These are phyloP conservation scores for Torulaspora maleeae DNA, from an alignment of 805 yeast species.

Conservation along the genomic window DNA sequence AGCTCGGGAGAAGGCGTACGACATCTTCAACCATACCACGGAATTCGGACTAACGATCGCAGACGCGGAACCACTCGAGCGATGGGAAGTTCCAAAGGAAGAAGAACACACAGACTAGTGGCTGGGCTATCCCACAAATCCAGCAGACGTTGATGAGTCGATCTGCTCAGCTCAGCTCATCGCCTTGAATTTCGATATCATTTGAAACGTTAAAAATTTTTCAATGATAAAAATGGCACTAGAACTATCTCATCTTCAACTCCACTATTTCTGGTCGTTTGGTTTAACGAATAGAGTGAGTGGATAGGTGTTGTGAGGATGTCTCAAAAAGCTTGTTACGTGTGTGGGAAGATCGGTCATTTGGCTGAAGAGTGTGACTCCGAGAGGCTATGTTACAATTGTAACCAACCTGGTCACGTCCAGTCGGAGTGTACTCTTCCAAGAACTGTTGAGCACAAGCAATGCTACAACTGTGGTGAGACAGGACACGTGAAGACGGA, in stretches of 20 bases:
- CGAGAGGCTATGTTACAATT: slow-evolving; percentile 88
- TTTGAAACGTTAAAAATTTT: slow-evolving; percentile 4
- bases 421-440: slow-evolving; percentile 86
- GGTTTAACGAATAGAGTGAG: background rate
- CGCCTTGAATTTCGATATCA: background rate
- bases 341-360: slow-evolving; percentile 90
- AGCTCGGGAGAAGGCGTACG: slow-evolving; percentile 43
- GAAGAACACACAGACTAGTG: slow-evolving; percentile 9
- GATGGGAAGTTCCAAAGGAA: slow-evolving; percentile 24
- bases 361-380: slow-evolving; percentile 85
- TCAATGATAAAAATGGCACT: slow-evolving; percentile 1
- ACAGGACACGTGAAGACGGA: slow-evolving; percentile 85
- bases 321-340: slow-evolving; percentile 77
- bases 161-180: background rate
- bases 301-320: slow-evolving; percentile 13
- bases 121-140: slow-evolving; percentile 1
- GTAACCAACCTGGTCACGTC: slow-evolving; percentile 86
- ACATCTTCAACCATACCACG: slow-evolving; percentile 42
- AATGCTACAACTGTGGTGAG: slow-evolving; percentile 91
- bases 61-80: slow-evolving; percentile 29
- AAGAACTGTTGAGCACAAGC: slow-evolving; percentile 76
- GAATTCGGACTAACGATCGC: slow-evolving; percentile 43
- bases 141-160: background rate
- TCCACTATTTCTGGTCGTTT: background rate
- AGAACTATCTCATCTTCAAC: background rate